Evolutionary conservation across 1,284 basidiomycete genomes (phyloP).

Genomic region (Vanrija humicola): DNA sequence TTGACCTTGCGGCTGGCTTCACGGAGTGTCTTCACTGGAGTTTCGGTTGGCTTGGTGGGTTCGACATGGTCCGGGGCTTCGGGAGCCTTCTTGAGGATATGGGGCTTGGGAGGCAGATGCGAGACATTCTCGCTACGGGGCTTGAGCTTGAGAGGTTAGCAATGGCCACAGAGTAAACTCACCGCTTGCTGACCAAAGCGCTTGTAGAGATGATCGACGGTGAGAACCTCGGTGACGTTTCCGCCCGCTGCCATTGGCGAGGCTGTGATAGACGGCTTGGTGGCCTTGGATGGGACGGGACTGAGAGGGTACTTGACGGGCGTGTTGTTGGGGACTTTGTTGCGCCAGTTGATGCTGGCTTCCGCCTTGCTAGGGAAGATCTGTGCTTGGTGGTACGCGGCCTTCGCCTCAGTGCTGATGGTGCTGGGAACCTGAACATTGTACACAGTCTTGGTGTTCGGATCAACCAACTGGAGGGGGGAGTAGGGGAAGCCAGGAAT

Average conservation of each 20-base stretch:
- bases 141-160: neutral
- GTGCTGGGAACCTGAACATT: slow-evolving; percentile 9
- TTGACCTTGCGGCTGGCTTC: slow-evolving; percentile 1
- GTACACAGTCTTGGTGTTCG: slow-evolving; percentile 13
- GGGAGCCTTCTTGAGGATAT: neutral
- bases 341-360: slow-evolving; percentile 38
- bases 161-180: neutral
- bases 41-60: neutral
- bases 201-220: slow-evolving; percentile 37
- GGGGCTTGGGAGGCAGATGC: neutral
- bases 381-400: too few relatives aligned
- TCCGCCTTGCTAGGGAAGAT: slow-evolving; percentile 34
- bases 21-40: neutral
- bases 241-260: neutral
- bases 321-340: slow-evolving; percentile 5
- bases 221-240: slow-evolving; percentile 24
- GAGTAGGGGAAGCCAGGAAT: too few relatives aligned
- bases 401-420: slow-evolving; percentile 1
- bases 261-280: neutral
- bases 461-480: slow-evolving; percentile 6
- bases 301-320: neutral
- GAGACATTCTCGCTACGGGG: neutral
- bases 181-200: slow-evolving; percentile 21
- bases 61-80: neutral
- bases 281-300: neutral